Percentiles rank a stretch among this genome's conserved stretches.
These are phyloP conservation scores for Colletotrichum lini DNA, from an alignment of 2,329 filamentous ascomycete species.

Conservation along the genomic window DNA sequence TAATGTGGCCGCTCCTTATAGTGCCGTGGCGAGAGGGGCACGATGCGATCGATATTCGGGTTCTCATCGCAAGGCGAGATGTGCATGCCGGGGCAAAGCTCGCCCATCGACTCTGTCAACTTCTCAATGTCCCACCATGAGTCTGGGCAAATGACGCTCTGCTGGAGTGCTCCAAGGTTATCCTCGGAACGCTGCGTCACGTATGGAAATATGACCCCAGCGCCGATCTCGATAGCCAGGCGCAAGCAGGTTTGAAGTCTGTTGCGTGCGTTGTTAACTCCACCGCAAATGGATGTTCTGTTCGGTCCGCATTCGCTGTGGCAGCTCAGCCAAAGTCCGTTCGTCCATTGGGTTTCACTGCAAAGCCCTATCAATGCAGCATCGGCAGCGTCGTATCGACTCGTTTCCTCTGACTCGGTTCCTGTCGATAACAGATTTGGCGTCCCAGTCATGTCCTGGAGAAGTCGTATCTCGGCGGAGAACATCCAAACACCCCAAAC, in stretches of 20 bases:
- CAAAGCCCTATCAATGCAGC: constrained; percentile 7
- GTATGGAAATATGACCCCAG: constrained; percentile 6
- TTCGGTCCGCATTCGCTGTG: constrained; percentile 12
- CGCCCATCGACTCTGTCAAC: not conserved
- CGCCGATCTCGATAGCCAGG: constrained; percentile 7
- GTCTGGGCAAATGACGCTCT: not conserved
- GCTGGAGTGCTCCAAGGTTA: not conserved
- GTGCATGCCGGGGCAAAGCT: constrained; percentile 11
- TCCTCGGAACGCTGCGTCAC: not conserved
- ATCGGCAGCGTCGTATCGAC: constrained; percentile 44
- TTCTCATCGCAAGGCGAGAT: not conserved
- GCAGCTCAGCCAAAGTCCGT: constrained; percentile 7
- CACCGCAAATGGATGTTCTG: constrained; percentile 10
- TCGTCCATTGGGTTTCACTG: constrained; percentile 1
- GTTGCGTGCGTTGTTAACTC: constrained; percentile 11
- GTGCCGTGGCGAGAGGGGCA: not conserved
- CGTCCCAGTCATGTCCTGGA: too few relatives aligned
- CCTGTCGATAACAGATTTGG: too few relatives aligned
- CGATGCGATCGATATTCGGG: not conserved
- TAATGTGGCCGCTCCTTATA: constrained; percentile 9
- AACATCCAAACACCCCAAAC: too few relatives aligned
- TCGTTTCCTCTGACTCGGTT: not conserved
- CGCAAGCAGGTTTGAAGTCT: constrained; percentile 9
- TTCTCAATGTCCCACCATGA: constrained; percentile 8
- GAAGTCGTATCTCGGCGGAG: too few relatives aligned